Percentiles rank a stretch among this genome's conserved stretches.
Conservation (phyloP, 345 rosid species). For the Zanthoxylum bungeanum region DNA sequence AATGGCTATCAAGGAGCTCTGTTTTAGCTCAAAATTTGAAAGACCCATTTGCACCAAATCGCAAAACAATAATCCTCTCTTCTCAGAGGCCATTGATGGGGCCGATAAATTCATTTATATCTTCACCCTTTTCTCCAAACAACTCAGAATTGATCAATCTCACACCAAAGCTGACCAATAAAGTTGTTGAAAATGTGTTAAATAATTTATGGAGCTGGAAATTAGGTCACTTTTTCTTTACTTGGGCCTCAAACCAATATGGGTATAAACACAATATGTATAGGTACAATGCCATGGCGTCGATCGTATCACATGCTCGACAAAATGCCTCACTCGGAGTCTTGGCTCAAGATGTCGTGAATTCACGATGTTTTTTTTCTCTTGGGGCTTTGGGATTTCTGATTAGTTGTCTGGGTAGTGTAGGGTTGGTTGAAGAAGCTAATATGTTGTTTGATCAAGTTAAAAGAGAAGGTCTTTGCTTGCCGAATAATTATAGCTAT, state of each 20-base stretch:
- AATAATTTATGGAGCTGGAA: slow-evolving; percentile 54
- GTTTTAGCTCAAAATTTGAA: slow-evolving; percentile 1
- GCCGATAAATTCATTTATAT: slow-evolving; percentile 41
- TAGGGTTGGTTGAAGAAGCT: slow-evolving; percentile 67
- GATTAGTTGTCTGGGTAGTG: slow-evolving; percentile 68
- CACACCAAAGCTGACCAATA: slow-evolving; percentile 49
- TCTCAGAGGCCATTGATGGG: slow-evolving; percentile 26
- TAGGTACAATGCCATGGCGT: slow-evolving; percentile 81
- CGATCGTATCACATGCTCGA: slow-evolving; percentile 92
- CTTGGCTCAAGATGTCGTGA: slow-evolving; percentile 42
- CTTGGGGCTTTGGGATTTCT: slow-evolving; percentile 82
- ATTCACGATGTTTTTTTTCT: slow-evolving; percentile 53
- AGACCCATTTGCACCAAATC: slow-evolving; percentile 25
- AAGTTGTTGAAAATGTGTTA: slow-evolving; percentile 61
- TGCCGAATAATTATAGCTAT: slow-evolving; percentile 61
- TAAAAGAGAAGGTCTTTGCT: slow-evolving; percentile 52
- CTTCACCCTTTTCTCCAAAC: slow-evolving; percentile 50
- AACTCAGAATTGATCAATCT: slow-evolving; percentile 47
- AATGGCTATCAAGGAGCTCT: background rate
- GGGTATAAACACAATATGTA: slow-evolving; percentile 65
- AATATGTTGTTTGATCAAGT: slow-evolving; percentile 59
- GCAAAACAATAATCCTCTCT: slow-evolving; percentile 18
- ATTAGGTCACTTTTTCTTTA: slow-evolving; percentile 50
- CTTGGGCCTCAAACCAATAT: slow-evolving; percentile 59
- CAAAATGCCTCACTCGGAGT: slow-evolving; percentile 63